phyloP scores from a whole-genome alignment of 2,329 filamentous ascomycete species.

The Hirsutella rhossiliensis region DNA sequence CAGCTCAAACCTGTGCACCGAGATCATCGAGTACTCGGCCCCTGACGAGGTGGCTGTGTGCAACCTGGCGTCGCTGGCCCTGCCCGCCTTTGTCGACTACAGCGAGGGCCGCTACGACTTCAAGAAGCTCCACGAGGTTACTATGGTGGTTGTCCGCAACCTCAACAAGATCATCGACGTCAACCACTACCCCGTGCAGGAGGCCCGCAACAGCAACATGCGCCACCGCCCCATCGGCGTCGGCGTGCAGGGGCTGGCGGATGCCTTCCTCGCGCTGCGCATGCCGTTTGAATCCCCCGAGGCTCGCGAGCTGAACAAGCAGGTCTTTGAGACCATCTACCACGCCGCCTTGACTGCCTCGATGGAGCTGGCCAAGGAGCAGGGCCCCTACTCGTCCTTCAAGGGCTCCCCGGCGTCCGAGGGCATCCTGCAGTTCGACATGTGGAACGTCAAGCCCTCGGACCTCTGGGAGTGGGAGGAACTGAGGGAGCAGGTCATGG shows the following conservation, averaged over 20 bases:
- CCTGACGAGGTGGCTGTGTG: slow-evolving; percentile 98
- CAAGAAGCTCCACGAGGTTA: slow-evolving; percentile 89
- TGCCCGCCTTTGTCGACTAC: slow-evolving; percentile 86
- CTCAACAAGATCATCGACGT: slow-evolving; percentile 97
- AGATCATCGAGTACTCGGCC: slow-evolving; percentile 95
- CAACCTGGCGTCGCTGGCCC: slow-evolving; percentile 88
- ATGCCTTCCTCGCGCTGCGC: slow-evolving; percentile 93
- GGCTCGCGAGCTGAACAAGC: slow-evolving; percentile 85
- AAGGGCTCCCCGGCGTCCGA: slow-evolving; percentile 88
- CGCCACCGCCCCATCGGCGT: slow-evolving; percentile 92
- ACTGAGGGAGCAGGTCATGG: slow-evolving; percentile 81
- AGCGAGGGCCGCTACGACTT: slow-evolving; percentile 82
- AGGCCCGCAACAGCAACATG: slow-evolving; percentile 94
- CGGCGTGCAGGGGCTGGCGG: slow-evolving; percentile 93
- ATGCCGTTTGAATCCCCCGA: slow-evolving; percentile 95
- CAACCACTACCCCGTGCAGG: slow-evolving; percentile 95
- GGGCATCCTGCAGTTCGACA: slow-evolving; percentile 94
- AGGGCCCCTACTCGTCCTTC: slow-evolving; percentile 82
- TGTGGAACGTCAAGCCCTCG: slow-evolving; percentile 91
- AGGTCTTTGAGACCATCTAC: slow-evolving; percentile 99
- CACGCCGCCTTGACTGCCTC: slow-evolving; percentile 88
- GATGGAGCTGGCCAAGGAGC: slow-evolving; percentile 68
- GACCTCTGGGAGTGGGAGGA: slow-evolving; percentile 94
- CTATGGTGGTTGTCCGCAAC: slow-evolving; percentile 84
- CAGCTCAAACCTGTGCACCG: slow-evolving; percentile 97